These are phyloP conservation scores for Pueraria montana DNA, from an alignment of 306 rosid species.

Conservation along the genomic window DNA sequence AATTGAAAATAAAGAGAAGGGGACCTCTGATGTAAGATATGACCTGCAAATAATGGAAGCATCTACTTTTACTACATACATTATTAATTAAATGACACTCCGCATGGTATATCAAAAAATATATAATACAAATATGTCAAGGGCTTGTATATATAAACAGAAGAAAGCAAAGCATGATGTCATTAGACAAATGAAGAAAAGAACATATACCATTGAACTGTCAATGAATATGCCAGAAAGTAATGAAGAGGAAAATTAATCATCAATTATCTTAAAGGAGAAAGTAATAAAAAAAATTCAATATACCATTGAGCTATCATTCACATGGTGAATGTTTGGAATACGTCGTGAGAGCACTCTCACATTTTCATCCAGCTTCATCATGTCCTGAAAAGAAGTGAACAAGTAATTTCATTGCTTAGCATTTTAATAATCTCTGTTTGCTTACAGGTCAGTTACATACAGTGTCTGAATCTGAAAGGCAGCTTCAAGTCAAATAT, in stretches of 20 bases:
- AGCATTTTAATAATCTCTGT: constrained; percentile 32
- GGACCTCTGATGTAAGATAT: constrained; percentile 92
- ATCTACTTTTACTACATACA: constrained; percentile 1
- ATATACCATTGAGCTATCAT: constrained; percentile 77
- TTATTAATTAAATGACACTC: neutral
- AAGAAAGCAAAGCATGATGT: constrained; percentile 11
- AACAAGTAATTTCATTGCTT: constrained; percentile 20
- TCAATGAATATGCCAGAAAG: constrained; percentile 51
- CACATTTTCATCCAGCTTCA: constrained; percentile 85
- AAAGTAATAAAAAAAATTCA: constrained; percentile 22
- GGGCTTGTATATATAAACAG: constrained; percentile 5
- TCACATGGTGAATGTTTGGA: constrained; percentile 81
- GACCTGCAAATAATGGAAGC: constrained; percentile 66
- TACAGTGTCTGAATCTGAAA: constrained; percentile 1
- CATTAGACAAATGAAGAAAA: constrained; percentile 20
- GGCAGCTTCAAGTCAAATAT: constrained; percentile 35
- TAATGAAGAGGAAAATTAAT: constrained; percentile 17
- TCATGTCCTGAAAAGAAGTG: constrained; percentile 72
- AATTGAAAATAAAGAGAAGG: constrained; percentile 83
- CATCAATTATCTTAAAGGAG: constrained; percentile 20
- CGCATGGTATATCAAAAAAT: constrained; percentile 14
- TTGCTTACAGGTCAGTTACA: constrained; percentile 18
- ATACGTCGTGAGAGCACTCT: constrained; percentile 70
- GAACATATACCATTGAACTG: constrained; percentile 57
- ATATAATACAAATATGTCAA: constrained; percentile 22